Evolutionary conservation across 495 filamentous ascomycete species (phyloP).

Genomic region (Paragyromitra xinjiangensis): DNA sequence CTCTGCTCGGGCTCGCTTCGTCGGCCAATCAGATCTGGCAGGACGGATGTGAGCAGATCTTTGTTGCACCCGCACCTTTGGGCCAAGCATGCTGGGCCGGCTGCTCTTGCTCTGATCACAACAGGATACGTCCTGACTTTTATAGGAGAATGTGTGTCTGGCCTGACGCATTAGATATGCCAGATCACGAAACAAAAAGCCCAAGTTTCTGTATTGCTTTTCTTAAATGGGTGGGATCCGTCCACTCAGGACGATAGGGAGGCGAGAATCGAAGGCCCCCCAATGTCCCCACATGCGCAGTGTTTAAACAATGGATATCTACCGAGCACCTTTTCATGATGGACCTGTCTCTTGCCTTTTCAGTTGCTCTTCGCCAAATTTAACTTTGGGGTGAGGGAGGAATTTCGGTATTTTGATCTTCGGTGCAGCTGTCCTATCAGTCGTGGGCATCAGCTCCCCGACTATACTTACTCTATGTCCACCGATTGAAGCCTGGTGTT

Average conservation of each 20-base stretch:
- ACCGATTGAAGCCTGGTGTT: neutral
- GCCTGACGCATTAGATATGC: neutral
- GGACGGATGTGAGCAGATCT: constrained; percentile 15
- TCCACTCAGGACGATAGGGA: constrained; percentile 10
- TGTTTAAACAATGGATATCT: neutral
- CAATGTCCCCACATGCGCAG: constrained; percentile 3
- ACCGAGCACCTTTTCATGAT: constrained; percentile 8
- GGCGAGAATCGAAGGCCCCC: constrained; percentile 27
- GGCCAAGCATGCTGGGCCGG: neutral
- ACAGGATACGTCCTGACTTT: constrained; percentile 6
- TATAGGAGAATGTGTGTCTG: constrained; percentile 1
- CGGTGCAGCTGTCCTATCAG: constrained; percentile 23
- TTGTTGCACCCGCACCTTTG: neutral
- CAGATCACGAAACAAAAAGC: constrained; percentile 22
- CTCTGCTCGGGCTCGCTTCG: constrained; percentile 45
- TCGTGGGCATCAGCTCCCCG: constrained; percentile 6
- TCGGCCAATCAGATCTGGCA: constrained; percentile 27
- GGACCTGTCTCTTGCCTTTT: constrained; percentile 16
- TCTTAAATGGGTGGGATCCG: neutral
- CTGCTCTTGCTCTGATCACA: constrained; percentile 22
- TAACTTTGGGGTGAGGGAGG: neutral
- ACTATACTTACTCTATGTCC: neutral
- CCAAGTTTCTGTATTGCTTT: constrained; percentile 8
- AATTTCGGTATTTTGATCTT: constrained; percentile 14
- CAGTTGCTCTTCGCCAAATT: constrained; percentile 1